Evolutionary conservation across 495 filamentous ascomycete genomes (phyloP).

Genomic region (Penicillium canariense): DNA sequence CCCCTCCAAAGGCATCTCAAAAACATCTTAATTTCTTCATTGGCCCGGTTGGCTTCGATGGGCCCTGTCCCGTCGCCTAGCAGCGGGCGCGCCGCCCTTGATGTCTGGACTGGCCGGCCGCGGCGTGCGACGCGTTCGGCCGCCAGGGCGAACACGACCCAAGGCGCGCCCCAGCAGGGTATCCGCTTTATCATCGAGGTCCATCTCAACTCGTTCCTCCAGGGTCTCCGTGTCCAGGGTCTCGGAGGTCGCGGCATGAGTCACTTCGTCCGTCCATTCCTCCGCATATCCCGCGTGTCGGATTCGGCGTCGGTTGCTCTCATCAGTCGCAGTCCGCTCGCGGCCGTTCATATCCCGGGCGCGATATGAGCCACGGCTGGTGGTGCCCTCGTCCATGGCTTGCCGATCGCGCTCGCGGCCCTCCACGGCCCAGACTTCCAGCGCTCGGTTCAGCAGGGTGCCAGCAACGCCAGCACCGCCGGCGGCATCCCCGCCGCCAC

Average conservation of each 20-base stretch:
- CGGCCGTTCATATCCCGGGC: constrained; percentile 31
- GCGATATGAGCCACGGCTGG: constrained; percentile 21
- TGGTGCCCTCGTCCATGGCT: constrained; percentile 19
- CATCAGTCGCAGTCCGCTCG: constrained; percentile 14
- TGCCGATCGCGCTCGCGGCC: constrained; percentile 30
- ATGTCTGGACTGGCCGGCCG: constrained; percentile 21
- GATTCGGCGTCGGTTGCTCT: constrained; percentile 26
- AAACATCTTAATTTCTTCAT: constrained; percentile 2
- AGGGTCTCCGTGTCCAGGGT: constrained; percentile 13
- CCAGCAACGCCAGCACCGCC: constrained; percentile 68
- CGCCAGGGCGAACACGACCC: constrained; percentile 31
- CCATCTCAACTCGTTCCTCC: constrained; percentile 43
- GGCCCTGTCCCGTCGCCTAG: constrained; percentile 20
- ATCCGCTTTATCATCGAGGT: constrained; percentile 43
- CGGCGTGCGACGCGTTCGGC: constrained; percentile 21
- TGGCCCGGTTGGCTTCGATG: constrained; percentile 29
- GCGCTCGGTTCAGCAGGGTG: constrained; percentile 68
- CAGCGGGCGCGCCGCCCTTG: constrained; percentile 24
- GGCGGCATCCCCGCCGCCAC: constrained; percentile 57
- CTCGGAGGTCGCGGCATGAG: constrained; percentile 23
- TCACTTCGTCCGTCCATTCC: constrained; percentile 41
- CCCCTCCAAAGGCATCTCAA: neutral
- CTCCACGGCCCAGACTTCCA: constrained; percentile 62
- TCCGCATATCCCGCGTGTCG: constrained; percentile 25
- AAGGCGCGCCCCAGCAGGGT: constrained; percentile 37